These are phyloP conservation scores for Fusarium sp. DNA, from an alignment of 2,329 filamentous ascomycete species.

Conservation along the genomic window DNA sequence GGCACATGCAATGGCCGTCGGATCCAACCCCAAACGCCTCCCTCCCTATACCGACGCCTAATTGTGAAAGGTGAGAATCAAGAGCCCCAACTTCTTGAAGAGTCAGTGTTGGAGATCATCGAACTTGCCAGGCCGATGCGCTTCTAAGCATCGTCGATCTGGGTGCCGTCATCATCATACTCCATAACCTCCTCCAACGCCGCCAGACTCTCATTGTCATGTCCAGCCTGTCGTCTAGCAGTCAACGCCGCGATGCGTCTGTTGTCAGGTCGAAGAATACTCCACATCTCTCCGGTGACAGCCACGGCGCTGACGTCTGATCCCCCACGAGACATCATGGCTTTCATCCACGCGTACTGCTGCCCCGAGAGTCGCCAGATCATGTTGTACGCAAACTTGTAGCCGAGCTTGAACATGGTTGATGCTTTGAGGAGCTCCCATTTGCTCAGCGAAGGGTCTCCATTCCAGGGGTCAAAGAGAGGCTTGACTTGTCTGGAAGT, in stretches of 20 bases:
- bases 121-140: constrained; percentile 17
- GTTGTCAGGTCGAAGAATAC: constrained; percentile 49
- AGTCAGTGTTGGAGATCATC: neutral
- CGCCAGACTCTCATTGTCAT: constrained; percentile 37
- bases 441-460: constrained; percentile 43
- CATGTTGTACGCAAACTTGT: constrained; percentile 45
- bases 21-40: neutral
- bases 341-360: constrained; percentile 60
- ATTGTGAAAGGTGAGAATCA: constrained; percentile 8
- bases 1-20: neutral
- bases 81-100: constrained; percentile 12
- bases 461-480: constrained; percentile 43
- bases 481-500: constrained; percentile 40
- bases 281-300: constrained; percentile 51
- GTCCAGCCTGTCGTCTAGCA: constrained; percentile 27
- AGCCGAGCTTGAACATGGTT: constrained; percentile 53
- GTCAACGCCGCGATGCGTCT: constrained; percentile 39
- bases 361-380: constrained; percentile 58
- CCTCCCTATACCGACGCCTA: neutral
- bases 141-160: constrained; percentile 45
- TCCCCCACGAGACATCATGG: constrained; percentile 34
- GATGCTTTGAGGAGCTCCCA: constrained; percentile 63
- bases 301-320: constrained; percentile 38
- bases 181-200: constrained; percentile 43
- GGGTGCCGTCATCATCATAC: constrained; percentile 43